phyloP scores from a whole-genome alignment of 2,329 filamentous ascomycete genomes.

The Magnaporthales sp. region DNA sequence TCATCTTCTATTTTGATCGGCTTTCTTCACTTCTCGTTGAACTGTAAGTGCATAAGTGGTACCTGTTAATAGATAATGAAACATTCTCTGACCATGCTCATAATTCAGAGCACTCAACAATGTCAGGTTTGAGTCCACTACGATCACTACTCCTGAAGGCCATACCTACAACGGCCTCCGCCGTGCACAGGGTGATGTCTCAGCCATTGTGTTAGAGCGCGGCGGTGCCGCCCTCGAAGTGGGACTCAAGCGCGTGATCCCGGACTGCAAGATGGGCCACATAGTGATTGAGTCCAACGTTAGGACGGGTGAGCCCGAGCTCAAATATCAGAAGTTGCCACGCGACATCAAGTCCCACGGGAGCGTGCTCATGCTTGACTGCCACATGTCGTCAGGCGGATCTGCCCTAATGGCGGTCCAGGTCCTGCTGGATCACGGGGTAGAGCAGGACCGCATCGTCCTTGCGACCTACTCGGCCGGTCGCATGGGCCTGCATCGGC shows the following conservation, averaged over 20 bases:
- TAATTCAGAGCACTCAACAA: constrained; percentile 63
- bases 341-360: constrained; percentile 65
- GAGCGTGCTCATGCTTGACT: constrained; percentile 72
- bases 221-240: constrained; percentile 85
- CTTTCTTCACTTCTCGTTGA: constrained; percentile 80
- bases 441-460: constrained; percentile 74
- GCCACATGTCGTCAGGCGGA: constrained; percentile 90
- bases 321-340: constrained; percentile 81
- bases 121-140: constrained; percentile 55
- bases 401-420: constrained; percentile 86
- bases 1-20: constrained; percentile 95
- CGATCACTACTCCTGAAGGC: constrained; percentile 63
- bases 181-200: constrained; percentile 59
- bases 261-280: constrained; percentile 83
- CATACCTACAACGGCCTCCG: constrained; percentile 63
- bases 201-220: constrained; percentile 79
- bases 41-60: constrained; percentile 35
- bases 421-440: constrained; percentile 90
- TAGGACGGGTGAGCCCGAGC: constrained; percentile 78
- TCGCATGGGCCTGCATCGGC: constrained; percentile 69
- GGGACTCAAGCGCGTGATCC: constrained; percentile 80
- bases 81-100: neutral
- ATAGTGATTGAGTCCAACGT: constrained; percentile 85
- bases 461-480: constrained; percentile 91
- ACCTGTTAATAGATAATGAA: neutral